Conservation (phyloP, 148 eudicot species). For the Cornus controversa region DNA sequence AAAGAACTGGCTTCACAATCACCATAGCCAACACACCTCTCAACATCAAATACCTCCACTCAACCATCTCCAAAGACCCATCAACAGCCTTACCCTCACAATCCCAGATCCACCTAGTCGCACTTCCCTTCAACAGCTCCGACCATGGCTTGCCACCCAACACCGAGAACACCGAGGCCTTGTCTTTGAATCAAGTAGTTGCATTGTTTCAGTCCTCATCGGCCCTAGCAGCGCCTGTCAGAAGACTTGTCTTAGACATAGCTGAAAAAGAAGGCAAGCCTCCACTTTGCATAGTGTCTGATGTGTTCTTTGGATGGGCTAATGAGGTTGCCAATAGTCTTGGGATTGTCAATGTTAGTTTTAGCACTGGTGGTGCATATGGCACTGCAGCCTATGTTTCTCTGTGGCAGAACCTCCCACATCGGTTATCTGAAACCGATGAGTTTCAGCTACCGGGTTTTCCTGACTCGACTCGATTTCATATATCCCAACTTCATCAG, state of each 20-base stretch:
- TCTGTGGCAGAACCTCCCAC: conserved; percentile 69
- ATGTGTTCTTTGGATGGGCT: conserved; percentile 72
- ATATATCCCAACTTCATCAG: conserved; percentile 44
- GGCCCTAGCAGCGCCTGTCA: conserved; percentile 33
- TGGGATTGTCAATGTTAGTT: conserved; percentile 41
- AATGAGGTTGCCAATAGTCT: conserved; percentile 38
- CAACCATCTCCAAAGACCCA: conserved; percentile 18
- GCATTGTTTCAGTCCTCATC: conserved; percentile 37
- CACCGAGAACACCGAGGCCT: conserved; percentile 47
- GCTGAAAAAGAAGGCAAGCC: conserved; percentile 33
- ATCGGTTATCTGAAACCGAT: conserved; percentile 30
- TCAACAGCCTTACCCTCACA: neutral
- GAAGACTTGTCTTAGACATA: conserved; percentile 21
- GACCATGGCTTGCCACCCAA: conserved; percentile 48
- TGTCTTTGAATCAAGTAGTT: conserved; percentile 25
- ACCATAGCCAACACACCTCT: conserved; percentile 55
- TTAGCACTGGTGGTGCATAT: conserved; percentile 80
- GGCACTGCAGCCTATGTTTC: conserved; percentile 62
- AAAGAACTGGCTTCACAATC: conserved; percentile 34
- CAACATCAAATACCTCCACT: conserved; percentile 36
- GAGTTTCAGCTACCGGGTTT: conserved; percentile 64
- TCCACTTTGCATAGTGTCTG: conserved; percentile 54
- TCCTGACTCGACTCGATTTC: conserved; percentile 47
- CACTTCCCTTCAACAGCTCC: conserved; percentile 43
- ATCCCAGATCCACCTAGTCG: conserved; percentile 19